Base-by-base conservation (phyloP, 257 asterid genomes). In the Przewalskia tangutica region DNA sequence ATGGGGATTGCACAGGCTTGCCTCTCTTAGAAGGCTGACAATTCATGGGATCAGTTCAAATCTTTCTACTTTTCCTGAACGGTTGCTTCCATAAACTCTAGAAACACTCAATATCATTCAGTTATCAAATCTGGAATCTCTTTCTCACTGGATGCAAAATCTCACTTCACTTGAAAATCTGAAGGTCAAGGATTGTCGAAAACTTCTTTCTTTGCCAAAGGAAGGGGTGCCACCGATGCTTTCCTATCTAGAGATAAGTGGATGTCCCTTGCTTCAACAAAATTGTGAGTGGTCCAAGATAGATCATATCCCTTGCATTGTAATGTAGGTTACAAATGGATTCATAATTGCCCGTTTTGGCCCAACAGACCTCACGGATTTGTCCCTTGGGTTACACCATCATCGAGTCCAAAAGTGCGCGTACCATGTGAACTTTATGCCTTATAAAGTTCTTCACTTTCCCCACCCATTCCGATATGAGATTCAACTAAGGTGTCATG, bases 251-350 rank as follows among this genome's bases (percentile, higher is more conserved):
- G 91, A 89, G 87, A 88, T 89, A 80, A 86, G 87, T 32, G 84
- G 58, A 23, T 86, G 91, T 81, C 87, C 91, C 16, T 68, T 73
- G 87, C 90, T 85, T 56, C 84, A 85, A 73, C 48, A 82, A 27
- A 64, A 46, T 54, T 89, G 88, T 62, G 90, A 86, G 20, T 84
- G 79, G 87, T 82, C 91, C 32, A 84, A 86, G 64, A 67, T 89
- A 13, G 91, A 88, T 86, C 87, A 88, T 82, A 81, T 89, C 81
- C 93, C 93, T 67, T 88, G 93, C 83, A 86, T 86, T 80, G 86
- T 89, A 73, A 89, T 86, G 89, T 88, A 88, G 85, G 55, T 4
- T 42, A 42, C 54, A 68, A 16, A 66, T 66, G 76, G 51, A 66
- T 38, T 66, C 27, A 0, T n/a, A 6, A 3, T 3, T 38, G 42